These are phyloP conservation scores for Basidiobolus meristosporus DNA, from an alignment of 371 early-diverging fungal genomes.

Conservation along the genomic window DNA sequence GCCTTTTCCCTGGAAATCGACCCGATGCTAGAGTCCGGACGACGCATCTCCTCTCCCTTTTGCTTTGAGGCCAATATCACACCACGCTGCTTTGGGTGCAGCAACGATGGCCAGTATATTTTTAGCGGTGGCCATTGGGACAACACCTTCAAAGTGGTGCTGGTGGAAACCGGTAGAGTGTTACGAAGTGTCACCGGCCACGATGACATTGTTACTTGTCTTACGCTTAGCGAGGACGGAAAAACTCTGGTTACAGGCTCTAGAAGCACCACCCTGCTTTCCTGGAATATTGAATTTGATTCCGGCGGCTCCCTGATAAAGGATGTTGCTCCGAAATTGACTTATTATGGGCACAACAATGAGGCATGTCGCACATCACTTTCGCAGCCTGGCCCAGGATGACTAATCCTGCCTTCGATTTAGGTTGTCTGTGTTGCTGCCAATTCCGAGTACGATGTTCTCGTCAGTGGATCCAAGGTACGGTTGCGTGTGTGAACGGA, in stretches of 20 bases:
- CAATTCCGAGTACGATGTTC: constrained; percentile 21
- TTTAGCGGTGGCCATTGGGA: constrained; percentile 23
- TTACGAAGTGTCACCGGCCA: constrained; percentile 25
- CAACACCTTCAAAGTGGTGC: constrained; percentile 13
- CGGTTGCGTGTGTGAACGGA: background rate
- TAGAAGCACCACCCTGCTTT: constrained; percentile 29
- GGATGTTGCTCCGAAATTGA: background rate
- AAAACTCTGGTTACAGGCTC: constrained; percentile 38
- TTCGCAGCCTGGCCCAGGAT: background rate
- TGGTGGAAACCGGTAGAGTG: constrained; percentile 5
- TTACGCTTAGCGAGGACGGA: constrained; percentile 24
- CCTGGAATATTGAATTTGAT: constrained; percentile 15
- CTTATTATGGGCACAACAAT: constrained; percentile 22
- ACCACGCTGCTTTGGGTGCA: constrained; percentile 12
- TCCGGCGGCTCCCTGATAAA: background rate
- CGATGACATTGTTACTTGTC: constrained; percentile 34
- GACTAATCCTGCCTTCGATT: no score
- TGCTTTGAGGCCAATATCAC: constrained; percentile 15
- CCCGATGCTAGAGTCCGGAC: background rate
- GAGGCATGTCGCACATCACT: constrained; percentile 8
- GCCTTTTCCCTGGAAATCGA: background rate
- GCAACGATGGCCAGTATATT: constrained; percentile 15
- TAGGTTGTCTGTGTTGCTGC: constrained; percentile 15
- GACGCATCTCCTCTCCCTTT: constrained; percentile 4
- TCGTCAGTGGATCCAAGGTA: constrained; percentile 25